Evolutionary conservation across 2,329 filamentous ascomycete species (phyloP), one percentile per base, ranked within the genome.

Genomic region (Colletotrichum orbiculare): DNA sequence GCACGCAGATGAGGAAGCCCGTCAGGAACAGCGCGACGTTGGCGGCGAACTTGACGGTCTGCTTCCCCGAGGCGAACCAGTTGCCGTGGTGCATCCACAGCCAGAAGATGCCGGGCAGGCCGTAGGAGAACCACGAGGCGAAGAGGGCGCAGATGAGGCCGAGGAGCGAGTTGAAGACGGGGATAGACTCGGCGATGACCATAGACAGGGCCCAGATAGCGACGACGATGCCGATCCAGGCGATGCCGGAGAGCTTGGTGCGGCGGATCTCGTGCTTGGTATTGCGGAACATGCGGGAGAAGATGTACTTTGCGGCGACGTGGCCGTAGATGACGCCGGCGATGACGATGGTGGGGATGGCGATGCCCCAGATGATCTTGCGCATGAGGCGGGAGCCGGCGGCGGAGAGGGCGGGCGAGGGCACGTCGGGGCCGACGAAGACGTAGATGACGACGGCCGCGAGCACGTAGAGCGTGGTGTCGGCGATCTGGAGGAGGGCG

Each of bases 301-400:
- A 92, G 63, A 91, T 79, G 70, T 89, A 89, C 71, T 90, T 91
- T 59, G 82, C 82, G 2, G 87, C 88, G 2, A 92, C 86, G 64
- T 89, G 86, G 11, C 85, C 89, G 72, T 91, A 89, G 67, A 93
- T 89, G 7, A 91, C 89, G 57, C 90, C 90, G 0, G 89, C 88
- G 54, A 93, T 86, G 52, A 92, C 79, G 63, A 92, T 92, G 2
- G 88, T 91, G 2, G 89, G 89, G 2, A 90, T 81, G 0, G 90
- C 90, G 64, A 92, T 80, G 33, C 88, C 89, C 76, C 88, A 92
- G 11, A 89, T 89, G 10, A 90, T 78, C 72, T 91, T 91, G 25
- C 85, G 81, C 50, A 92, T 77, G 0, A 83, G 71, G 2, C 73
- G 73, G 0, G 75, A 76, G 4, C 83, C 81, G 8, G 89, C 85